Base-by-base conservation (phyloP, 2,329 filamentous ascomycete species). In the Escovopsis sp. region DNA sequence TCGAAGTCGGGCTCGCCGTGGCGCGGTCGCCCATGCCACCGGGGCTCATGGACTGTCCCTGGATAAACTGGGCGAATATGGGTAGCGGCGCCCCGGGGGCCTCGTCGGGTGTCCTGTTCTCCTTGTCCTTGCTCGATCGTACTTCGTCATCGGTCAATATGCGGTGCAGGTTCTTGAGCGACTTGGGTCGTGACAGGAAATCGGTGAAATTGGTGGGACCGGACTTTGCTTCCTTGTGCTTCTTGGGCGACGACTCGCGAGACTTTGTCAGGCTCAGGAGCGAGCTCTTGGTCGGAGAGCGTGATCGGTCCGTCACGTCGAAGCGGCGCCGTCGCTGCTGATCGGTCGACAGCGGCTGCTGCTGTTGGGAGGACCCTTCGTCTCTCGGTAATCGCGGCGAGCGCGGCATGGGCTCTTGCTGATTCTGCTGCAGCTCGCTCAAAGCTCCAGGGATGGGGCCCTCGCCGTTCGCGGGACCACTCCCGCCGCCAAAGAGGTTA, bases 51-150 rank as follows among this genome's bases (percentile, higher is more conserved):
- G 51, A 47, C 7, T 51, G 46, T 35, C 56, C 56, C 15, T 52
- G 52, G 12, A 58, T 51, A 56, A 89, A 91, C 53, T 91, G 81
- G 12, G 83, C 76, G 68, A 84, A 94, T 43, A 89, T 87, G 20
- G 88, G 86, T 2, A 82, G 77, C 14, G 73, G 68, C 5, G 46
- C 43, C 42, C 47, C 48, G 31, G 41, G 45, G 5, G 45, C 47
- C 24, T 54, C 54, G 16, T 54, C 51, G 1, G 84, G 84, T 29
- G 74, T 79, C 41, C 71, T 72, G 57, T 94, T 94, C 60, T 94
- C 87, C 61, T 94, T 94, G 58, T 89, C 80, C 52, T 74, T 80
- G 25, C 59, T 61, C 34, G 63, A 59, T 33, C 65, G 67, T 20
- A 66, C 60, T 41, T 70, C 66, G 7, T 76, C 72, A 11, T 75